Percentiles rank a stretch among this genome's conserved stretches.
Evolutionary conservation across 306 rosid species (phyloP).

Genomic region (Vigna radiata): DNA sequence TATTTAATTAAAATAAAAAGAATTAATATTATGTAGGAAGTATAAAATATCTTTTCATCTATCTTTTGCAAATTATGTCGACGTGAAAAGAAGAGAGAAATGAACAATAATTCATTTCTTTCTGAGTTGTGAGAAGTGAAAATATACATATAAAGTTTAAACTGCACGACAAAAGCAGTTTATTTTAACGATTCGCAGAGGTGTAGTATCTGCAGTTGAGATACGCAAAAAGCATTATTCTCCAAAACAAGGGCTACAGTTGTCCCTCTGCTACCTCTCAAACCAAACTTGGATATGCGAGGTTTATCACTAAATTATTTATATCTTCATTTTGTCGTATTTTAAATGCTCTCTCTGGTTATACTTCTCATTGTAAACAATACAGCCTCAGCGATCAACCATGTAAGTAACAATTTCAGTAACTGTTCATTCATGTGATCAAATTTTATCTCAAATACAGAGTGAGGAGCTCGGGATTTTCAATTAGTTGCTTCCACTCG

Average conservation of each 20-base stretch:
- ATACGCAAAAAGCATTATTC: background rate
- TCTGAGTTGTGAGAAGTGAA: too few relatives aligned
- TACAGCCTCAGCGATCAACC: background rate
- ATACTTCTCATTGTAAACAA: conserved; percentile 2
- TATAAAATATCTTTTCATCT: too few relatives aligned
- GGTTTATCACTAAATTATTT: background rate
- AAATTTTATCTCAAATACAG: conserved; percentile 69
- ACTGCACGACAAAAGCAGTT: too few relatives aligned
- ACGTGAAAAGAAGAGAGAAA: too few relatives aligned
- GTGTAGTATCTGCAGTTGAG: background rate
- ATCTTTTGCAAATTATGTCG: too few relatives aligned
- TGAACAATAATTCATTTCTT: too few relatives aligned
- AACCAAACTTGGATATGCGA: background rate
- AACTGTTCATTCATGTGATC: conserved; percentile 2
- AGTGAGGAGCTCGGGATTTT: conserved; percentile 78
- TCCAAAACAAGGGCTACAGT: background rate
- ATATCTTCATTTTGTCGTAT: background rate
- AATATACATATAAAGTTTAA: too few relatives aligned
- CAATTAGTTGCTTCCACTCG: conserved; percentile 82
- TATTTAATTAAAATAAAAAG: too few relatives aligned
- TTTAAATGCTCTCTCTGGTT: background rate
- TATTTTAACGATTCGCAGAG: too few relatives aligned
- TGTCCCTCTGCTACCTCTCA: background rate
- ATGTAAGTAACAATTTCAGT: conserved; percentile 19
- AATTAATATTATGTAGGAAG: too few relatives aligned